Conservation (phyloP, 352 stramenopile species). For the Ophiocytium majus region DNA sequence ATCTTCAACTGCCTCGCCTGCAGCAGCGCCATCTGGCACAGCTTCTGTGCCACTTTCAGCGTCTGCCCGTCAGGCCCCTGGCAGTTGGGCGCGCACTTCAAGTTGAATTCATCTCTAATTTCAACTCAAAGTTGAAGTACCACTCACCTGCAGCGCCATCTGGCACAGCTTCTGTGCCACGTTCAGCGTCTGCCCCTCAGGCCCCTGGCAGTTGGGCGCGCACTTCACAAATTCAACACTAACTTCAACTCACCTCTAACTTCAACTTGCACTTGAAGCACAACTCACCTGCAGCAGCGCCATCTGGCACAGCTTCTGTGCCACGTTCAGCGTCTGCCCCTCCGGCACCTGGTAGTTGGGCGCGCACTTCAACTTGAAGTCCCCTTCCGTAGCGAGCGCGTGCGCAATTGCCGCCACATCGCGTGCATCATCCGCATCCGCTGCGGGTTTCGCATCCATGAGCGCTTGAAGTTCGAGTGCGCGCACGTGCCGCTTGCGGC, state of each 20-base stretch:
- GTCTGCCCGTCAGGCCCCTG: constrained; percentile 78
- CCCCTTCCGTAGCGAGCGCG: constrained; percentile 77
- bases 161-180: constrained; percentile 79
- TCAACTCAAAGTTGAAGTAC: no score
- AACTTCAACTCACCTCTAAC: no score
- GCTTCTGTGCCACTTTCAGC: constrained; percentile 80
- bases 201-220: constrained; percentile 74
- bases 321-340: constrained; percentile 77
- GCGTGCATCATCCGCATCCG: constrained; percentile 80
- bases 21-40: constrained; percentile 74
- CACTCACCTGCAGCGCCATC: constrained; percentile 75
- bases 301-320: constrained; percentile 80
- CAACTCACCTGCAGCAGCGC: constrained; percentile 74
- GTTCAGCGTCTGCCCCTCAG: constrained; percentile 78
- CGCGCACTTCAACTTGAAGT: constrained; percentile 83
- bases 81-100: constrained; percentile 77
- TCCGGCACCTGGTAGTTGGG: constrained; percentile 78
- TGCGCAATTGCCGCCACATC: constrained; percentile 83
- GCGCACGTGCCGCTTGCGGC: constrained; percentile 35
- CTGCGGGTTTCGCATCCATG: constrained; percentile 66
- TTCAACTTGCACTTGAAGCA: no score
- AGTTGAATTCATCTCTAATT: constrained; percentile 84
- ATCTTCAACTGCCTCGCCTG: no score
- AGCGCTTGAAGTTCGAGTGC: constrained; percentile 63
- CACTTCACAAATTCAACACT: no score